Percentiles rank a stretch among this genome's conserved stretches.
Evolutionary conservation across 768 basidiomycete genomes (phyloP).

Genomic region (Lactarius sp.): DNA sequence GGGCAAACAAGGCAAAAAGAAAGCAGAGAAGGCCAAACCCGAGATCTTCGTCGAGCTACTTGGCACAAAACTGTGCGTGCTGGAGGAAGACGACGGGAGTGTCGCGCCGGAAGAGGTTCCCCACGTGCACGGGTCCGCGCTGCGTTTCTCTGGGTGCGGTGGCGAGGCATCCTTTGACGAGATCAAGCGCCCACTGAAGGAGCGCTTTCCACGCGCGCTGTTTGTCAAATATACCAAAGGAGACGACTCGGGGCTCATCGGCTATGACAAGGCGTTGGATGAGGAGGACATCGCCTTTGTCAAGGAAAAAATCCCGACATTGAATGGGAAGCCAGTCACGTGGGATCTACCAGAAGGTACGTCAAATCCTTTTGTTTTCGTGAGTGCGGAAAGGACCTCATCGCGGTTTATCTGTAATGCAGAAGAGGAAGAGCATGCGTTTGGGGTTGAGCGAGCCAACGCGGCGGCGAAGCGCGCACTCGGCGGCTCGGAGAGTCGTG

Average conservation of each 20-base stretch:
- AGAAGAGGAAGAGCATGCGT: constrained; percentile 70
- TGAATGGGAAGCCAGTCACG: constrained; percentile 58
- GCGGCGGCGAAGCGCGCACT: constrained; percentile 52
- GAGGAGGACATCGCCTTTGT: constrained; percentile 72
- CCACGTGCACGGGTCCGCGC: constrained; percentile 41
- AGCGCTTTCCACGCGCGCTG: constrained; percentile 42
- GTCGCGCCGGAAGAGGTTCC: constrained; percentile 43
- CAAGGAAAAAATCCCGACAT: constrained; percentile 56
- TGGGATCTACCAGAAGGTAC: constrained; percentile 62
- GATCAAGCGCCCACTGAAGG: constrained; percentile 50
- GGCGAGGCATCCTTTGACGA: constrained; percentile 58
- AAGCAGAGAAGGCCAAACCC: constrained; percentile 35
- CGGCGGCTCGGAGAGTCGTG: constrained; percentile 28
- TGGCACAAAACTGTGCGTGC: constrained; percentile 61
- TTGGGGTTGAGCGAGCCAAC: constrained; percentile 71
- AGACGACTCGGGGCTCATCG: constrained; percentile 44
- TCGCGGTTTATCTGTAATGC: not conserved
- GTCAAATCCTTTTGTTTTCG: constrained; percentile 24
- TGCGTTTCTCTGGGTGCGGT: constrained; percentile 49
- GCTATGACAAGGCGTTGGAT: constrained; percentile 58
- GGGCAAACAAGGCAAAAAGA: constrained; percentile 34
- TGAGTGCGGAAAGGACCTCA: not conserved
- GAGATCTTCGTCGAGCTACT: constrained; percentile 73
- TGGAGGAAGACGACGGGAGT: constrained; percentile 49
- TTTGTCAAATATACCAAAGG: constrained; percentile 47